Conservation (phyloP, 345 rosid species). For the Bruguiera gymnorhiza region DNA sequence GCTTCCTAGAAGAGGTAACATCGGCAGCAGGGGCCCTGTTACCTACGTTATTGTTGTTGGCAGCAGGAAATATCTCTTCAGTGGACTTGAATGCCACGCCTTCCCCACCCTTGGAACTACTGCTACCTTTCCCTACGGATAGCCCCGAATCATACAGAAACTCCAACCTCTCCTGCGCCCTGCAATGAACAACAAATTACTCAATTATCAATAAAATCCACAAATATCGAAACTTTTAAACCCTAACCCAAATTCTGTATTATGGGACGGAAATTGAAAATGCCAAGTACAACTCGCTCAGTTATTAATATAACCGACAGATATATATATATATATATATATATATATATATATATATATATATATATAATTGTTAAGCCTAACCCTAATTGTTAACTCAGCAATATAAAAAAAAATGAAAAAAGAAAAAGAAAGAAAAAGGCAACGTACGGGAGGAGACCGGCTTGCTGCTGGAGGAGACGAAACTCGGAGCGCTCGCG, state of each 20-base stretch:
- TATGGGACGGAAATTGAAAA: too few species aligned
- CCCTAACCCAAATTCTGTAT: slow-evolving; percentile 20
- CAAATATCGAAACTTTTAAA: slow-evolving; percentile 1
- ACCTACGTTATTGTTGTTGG: background rate
- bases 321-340: too few species aligned
- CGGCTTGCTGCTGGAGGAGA: slow-evolving; percentile 89
- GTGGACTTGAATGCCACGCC: slow-evolving; percentile 71
- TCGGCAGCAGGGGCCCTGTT: background rate
- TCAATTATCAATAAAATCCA: background rate
- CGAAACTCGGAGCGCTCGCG: slow-evolving; percentile 91
- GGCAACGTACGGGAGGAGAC: slow-evolving; percentile 68
- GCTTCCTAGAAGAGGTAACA: slow-evolving; percentile 22
- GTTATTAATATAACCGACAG: too few species aligned
- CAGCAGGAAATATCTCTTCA: slow-evolving; percentile 27
- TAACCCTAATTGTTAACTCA: slow-evolving; percentile 7
- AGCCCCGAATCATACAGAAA: slow-evolving; percentile 90
- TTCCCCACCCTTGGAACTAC: slow-evolving; percentile 37
- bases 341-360: too few species aligned
- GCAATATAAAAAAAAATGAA: background rate
- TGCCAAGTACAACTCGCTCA: too few species aligned
- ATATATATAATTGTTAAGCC: background rate
- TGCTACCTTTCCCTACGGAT: slow-evolving; percentile 64
- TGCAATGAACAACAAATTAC: slow-evolving; percentile 19
- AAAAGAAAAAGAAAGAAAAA: background rate
- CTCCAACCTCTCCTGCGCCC: slow-evolving; percentile 95